Evolutionary conservation across 495 filamentous ascomycete species (phyloP).

Genomic region (Cryomyces minteri): DNA sequence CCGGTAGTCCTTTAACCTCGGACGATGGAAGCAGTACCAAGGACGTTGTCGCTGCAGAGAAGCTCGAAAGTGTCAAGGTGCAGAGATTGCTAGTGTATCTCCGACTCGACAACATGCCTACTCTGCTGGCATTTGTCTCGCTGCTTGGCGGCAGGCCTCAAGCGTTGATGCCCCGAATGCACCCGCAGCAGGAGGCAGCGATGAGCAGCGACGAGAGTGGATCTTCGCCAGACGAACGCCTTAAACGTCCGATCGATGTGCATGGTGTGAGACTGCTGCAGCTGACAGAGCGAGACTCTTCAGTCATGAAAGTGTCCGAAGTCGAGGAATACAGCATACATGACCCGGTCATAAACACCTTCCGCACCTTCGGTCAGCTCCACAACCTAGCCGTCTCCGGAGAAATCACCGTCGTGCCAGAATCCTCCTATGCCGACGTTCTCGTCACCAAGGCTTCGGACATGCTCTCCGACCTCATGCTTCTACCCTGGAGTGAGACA

Average conservation of each 20-base stretch:
- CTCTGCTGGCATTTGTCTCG: conserved; percentile 67
- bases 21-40: conserved; percentile 19
- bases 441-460: conserved; percentile 49
- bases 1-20: conserved; percentile 34
- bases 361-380: conserved; percentile 72
- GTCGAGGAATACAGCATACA: conserved; percentile 53
- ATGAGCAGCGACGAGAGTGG: conserved; percentile 1
- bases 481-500: conserved; percentile 86
- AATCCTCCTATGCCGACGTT: conserved; percentile 59
- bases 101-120: conserved; percentile 77
- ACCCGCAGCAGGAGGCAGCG: conserved; percentile 10
- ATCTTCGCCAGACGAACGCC: neutral
- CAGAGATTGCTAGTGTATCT: conserved; percentile 46
- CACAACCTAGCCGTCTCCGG: conserved; percentile 73
- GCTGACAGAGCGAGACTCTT: conserved; percentile 81
- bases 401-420: conserved; percentile 56
- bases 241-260: conserved; percentile 46
- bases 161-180: conserved; percentile 2
- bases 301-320: conserved; percentile 87
- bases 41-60: conserved; percentile 19
- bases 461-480: conserved; percentile 54
- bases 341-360: conserved; percentile 85
- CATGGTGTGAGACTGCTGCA: conserved; percentile 76
- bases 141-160: conserved; percentile 38
- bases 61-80: conserved; percentile 22